These are phyloP conservation scores for Tillandsia leiboldiana DNA, from an alignment of 176 grass and related monocot species.

Conservation along the genomic window DNA sequence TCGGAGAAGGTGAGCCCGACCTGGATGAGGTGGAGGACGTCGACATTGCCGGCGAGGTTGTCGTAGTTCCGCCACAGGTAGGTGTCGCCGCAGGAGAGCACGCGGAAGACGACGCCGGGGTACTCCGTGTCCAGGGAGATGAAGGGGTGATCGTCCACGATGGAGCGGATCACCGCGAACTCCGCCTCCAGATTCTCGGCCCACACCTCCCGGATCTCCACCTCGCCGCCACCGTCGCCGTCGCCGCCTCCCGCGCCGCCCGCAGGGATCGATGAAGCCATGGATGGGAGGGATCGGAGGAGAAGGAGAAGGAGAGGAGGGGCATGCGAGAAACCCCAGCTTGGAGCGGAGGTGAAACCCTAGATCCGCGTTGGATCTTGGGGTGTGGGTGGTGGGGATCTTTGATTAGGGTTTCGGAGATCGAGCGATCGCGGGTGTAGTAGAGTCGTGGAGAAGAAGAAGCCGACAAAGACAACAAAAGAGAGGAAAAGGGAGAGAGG, in stretches of 20 bases:
- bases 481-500: background rate
- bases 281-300: background rate
- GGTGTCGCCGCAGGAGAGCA: conserved; percentile 29
- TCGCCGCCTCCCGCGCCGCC: conserved; percentile 20
- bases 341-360: background rate
- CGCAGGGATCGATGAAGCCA: conserved; percentile 14
- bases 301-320: background rate
- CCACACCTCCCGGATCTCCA: conserved; percentile 71
- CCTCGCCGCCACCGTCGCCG: conserved; percentile 11
- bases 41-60: conserved; percentile 43
- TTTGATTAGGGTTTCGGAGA: background rate
- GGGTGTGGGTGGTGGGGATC: too few species aligned
- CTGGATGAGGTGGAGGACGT: conserved; percentile 54
- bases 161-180: conserved; percentile 47
- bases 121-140: conserved; percentile 73
- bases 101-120: conserved; percentile 40
- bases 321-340: conserved; percentile 3
- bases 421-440: background rate
- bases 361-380: background rate
- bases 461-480: background rate
- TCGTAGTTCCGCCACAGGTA: conserved; percentile 38
- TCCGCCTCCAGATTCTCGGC: conserved; percentile 54
- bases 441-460: background rate
- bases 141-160: conserved; percentile 46
- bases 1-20: conserved; percentile 50